Evolutionary conservation across 257 asterid genomes (phyloP).

Genomic region (Solanum appendiculatum): DNA sequence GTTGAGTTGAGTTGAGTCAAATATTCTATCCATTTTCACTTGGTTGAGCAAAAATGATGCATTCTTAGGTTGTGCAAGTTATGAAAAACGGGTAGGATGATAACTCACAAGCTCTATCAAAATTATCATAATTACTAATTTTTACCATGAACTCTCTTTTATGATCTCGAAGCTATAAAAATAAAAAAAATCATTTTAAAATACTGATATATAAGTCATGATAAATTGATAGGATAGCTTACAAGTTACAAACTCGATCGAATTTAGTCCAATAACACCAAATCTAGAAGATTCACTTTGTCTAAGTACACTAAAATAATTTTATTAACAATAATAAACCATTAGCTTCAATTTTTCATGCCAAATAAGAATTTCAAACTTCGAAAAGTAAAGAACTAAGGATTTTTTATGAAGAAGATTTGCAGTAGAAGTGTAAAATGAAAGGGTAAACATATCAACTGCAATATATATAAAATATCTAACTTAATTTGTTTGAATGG

Average conservation of each 20-base stretch:
- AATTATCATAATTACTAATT: background rate
- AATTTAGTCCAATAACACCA: no score
- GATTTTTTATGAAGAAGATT: no score
- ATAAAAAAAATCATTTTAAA: background rate
- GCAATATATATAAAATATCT: no score
- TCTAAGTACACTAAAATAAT: no score
- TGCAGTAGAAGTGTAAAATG: no score
- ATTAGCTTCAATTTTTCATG: no score
- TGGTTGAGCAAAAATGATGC: background rate
- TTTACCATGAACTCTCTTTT: background rate
- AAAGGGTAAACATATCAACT: no score
- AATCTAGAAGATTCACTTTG: no score
- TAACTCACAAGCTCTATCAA: background rate
- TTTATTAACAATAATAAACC: no score
- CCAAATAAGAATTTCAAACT: no score
- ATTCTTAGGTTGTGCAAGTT: background rate
- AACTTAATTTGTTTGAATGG: no score
- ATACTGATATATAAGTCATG: background rate
- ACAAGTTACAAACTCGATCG: background rate
- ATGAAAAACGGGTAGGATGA: background rate
- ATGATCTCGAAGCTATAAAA: background rate
- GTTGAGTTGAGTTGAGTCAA: background rate
- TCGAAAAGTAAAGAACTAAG: no score
- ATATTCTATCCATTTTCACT: background rate
- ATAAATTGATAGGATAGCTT: background rate